Percentiles rank a stretch among this genome's conserved stretches.
phyloP scores from a whole-genome alignment of 768 basidiomycete species.

The Suillus decipiens region DNA sequence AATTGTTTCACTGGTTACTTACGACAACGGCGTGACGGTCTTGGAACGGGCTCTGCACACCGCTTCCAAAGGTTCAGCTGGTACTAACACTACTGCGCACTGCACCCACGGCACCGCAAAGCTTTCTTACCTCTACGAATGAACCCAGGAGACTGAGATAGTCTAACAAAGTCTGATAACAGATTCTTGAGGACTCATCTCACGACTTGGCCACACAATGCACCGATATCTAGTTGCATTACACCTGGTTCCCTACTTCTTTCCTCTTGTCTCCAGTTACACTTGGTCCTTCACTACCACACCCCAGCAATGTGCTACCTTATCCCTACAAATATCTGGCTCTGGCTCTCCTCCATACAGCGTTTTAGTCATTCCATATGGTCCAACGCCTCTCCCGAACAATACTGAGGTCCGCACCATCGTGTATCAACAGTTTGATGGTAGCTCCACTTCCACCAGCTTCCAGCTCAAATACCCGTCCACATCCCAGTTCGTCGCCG shows the following conservation, averaged over 20 bases:
- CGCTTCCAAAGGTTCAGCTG: too few species aligned
- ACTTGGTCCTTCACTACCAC: slow-evolving; percentile 44
- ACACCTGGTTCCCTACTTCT: slow-evolving; percentile 14
- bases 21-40: slow-evolving; percentile 5
- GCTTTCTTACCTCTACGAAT: slow-evolving; percentile 13
- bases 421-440: slow-evolving; percentile 53
- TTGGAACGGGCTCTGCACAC: slow-evolving; percentile 8
- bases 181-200: slow-evolving; percentile 4
- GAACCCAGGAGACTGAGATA: slow-evolving; percentile 7
- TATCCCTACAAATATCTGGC: slow-evolving; percentile 61
- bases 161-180: slow-evolving; percentile 1
- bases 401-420: slow-evolving; percentile 66
- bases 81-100: background rate
- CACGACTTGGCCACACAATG: slow-evolving; percentile 15
- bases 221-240: slow-evolving; percentile 2
- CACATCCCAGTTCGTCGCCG: slow-evolving; percentile 73
- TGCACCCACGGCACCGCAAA: background rate
- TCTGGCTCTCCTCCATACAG: slow-evolving; percentile 68
- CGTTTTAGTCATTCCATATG: slow-evolving; percentile 67
- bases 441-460: slow-evolving; percentile 37
- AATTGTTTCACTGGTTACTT: background rate
- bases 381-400: slow-evolving; percentile 59
- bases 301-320: slow-evolving; percentile 67
- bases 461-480: slow-evolving; percentile 67
- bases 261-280: slow-evolving; percentile 37